These are phyloP conservation scores for Backusella liffmaniae DNA, from an alignment of 192 early-diverging fungal species.

Conservation along the genomic window DNA sequence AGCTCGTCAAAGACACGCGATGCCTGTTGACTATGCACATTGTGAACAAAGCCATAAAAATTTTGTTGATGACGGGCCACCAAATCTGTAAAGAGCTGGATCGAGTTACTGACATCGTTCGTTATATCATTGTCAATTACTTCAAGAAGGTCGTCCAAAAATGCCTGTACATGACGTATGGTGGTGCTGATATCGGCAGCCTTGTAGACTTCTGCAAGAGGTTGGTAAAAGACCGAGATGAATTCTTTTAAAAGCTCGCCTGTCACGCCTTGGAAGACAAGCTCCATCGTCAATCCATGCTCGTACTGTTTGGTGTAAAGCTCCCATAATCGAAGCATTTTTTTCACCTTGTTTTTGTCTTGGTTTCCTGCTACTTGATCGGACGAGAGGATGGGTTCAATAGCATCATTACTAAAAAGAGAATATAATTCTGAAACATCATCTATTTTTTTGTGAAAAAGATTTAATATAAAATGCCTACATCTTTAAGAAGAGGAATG, in stretches of 20 bases:
- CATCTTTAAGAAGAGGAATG: too few relatives aligned
- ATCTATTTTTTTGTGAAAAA: slow-evolving; percentile 5
- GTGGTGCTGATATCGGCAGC: slow-evolving; percentile 54
- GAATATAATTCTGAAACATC: background rate
- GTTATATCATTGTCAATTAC: slow-evolving; percentile 36
- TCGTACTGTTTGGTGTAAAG: slow-evolving; percentile 49
- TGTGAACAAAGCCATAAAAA: slow-evolving; percentile 57
- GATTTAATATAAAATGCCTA: background rate
- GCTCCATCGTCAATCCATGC: slow-evolving; percentile 44
- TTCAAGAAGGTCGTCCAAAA: slow-evolving; percentile 51
- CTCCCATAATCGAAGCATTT: slow-evolving; percentile 42
- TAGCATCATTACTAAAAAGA: background rate
- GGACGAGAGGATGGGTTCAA: background rate
- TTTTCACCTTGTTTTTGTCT: slow-evolving; percentile 16
- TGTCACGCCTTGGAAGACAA: slow-evolving; percentile 49
- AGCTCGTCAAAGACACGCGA: slow-evolving; percentile 51
- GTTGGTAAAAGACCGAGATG: slow-evolving; percentile 54
- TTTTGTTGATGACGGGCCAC: slow-evolving; percentile 43
- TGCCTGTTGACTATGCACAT: slow-evolving; percentile 49
- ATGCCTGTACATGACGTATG: slow-evolving; percentile 44
- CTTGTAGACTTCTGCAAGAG: slow-evolving; percentile 53
- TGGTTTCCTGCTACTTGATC: background rate
- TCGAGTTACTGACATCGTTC: slow-evolving; percentile 21
- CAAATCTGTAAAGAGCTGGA: slow-evolving; percentile 43
- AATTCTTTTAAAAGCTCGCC: slow-evolving; percentile 51